phyloP scores from a whole-genome alignment of 257 asterid genomes.

The Ballota nigra region DNA sequence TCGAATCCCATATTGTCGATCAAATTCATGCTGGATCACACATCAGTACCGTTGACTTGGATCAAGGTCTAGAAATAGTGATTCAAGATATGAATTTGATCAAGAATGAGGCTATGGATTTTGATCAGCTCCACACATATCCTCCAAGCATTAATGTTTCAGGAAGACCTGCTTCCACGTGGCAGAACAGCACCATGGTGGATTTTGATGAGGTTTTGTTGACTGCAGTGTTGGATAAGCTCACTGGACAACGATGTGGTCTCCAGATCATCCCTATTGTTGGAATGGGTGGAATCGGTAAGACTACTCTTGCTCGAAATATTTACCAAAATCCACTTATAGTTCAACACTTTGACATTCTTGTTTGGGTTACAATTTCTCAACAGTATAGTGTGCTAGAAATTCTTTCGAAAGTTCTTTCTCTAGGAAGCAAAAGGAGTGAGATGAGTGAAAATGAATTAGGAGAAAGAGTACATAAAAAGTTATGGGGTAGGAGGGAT shows the following conservation, averaged over 20 bases:
- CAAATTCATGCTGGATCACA: background rate
- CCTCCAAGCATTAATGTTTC: background rate
- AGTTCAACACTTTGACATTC: background rate
- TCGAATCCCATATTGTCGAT: background rate
- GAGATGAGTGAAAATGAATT: background rate
- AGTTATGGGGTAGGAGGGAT: background rate
- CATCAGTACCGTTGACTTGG: background rate
- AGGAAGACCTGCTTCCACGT: background rate
- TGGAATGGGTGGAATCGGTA: conserved; percentile 8
- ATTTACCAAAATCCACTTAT: background rate
- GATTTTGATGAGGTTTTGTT: background rate
- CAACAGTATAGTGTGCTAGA: background rate
- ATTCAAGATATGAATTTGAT: background rate
- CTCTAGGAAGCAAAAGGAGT: background rate
- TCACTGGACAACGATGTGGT: background rate
- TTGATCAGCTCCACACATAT: background rate
- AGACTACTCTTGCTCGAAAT: background rate
- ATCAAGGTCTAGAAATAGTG: background rate
- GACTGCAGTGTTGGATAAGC: background rate
- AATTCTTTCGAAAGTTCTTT: background rate
- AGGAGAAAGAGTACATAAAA: background rate
- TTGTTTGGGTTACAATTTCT: background rate
- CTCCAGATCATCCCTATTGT: background rate
- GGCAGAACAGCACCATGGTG: background rate
- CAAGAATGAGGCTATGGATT: background rate